Evolutionary conservation across 352 stramenopile species (phyloP).

Genomic region (Phytophthora quininea): DNA sequence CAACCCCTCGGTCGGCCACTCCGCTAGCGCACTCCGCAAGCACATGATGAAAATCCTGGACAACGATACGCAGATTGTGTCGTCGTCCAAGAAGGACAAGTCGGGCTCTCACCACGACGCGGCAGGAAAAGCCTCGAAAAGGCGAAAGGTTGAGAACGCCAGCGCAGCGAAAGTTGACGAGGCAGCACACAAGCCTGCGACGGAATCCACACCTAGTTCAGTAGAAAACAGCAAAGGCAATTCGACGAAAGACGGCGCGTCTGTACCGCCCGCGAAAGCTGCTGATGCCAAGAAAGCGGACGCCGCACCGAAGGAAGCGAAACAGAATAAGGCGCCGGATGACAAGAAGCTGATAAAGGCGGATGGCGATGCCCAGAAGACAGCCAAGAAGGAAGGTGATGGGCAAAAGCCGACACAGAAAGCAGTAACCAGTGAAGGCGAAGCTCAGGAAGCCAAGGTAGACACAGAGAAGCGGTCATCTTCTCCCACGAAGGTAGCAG

Average conservation of each 20-base stretch:
- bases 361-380: too few relatives aligned
- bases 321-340: too few relatives aligned
- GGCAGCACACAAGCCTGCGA: constrained; percentile 9
- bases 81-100: constrained; percentile 48
- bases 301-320: constrained; percentile 9
- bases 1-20: constrained; percentile 71
- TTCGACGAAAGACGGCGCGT: constrained; percentile 1
- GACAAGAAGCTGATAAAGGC: too few relatives aligned
- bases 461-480: constrained; percentile 11
- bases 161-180: constrained; percentile 29
- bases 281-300: constrained; percentile 21
- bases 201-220: constrained; percentile 6
- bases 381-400: too few relatives aligned
- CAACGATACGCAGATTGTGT: constrained; percentile 45
- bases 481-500: constrained; percentile 6
- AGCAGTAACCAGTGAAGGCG: constrained; percentile 9
- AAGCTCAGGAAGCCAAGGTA: constrained; percentile 4
- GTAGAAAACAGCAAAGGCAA: constrained; percentile 18
- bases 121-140: constrained; percentile 40
- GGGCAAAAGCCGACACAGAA: constrained; percentile 19
- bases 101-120: constrained; percentile 16
- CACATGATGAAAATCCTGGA: constrained; percentile 75
- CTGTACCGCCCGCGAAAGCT: neutral
- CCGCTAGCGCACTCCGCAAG: constrained; percentile 78
- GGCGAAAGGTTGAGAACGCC: constrained; percentile 49